phyloP scores from a whole-genome alignment of 495 filamentous ascomycete genomes.

The Penicillium steckii region DNA sequence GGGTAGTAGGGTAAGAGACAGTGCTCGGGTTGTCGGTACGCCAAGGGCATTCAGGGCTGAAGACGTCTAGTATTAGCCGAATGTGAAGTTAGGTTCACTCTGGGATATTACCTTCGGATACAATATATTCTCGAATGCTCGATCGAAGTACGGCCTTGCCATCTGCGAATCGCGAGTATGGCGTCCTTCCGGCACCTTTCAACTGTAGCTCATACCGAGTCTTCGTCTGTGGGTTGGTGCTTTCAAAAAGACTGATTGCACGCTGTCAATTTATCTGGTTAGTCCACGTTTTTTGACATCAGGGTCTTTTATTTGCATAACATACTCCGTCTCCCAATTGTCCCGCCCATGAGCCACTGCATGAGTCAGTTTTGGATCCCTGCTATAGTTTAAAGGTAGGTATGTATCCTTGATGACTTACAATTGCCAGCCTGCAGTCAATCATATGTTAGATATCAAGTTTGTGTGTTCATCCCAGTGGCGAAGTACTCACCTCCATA shows the following conservation, averaged over 20 bases:
- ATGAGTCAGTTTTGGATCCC: conserved; percentile 13
- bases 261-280: conserved; percentile 34
- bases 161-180: conserved; percentile 96
- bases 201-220: conserved; percentile 85
- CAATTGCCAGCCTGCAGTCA: conserved; percentile 55
- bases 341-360: conserved; percentile 81
- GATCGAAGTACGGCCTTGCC: conserved; percentile 90
- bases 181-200: conserved; percentile 89
- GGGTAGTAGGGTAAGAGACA: conserved; percentile 76
- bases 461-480: background rate
- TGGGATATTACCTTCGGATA: conserved; percentile 74
- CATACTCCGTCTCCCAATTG: conserved; percentile 85
- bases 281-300: too few relatives aligned
- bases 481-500: conserved; percentile 67
- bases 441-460: conserved; percentile 5
- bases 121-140: conserved; percentile 90
- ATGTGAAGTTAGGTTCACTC: too few relatives aligned
- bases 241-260: conserved; percentile 90
- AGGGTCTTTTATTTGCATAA: too few relatives aligned
- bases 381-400: conserved; percentile 7
- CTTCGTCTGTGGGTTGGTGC: conserved; percentile 71
- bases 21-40: conserved; percentile 82
- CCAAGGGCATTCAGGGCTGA: conserved; percentile 70
- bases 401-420: too few relatives aligned
- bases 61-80: too few relatives aligned